phyloP scores from a whole-genome alignment of 2,329 filamentous ascomycete genomes.

The Trichothecium sympodiale region DNA sequence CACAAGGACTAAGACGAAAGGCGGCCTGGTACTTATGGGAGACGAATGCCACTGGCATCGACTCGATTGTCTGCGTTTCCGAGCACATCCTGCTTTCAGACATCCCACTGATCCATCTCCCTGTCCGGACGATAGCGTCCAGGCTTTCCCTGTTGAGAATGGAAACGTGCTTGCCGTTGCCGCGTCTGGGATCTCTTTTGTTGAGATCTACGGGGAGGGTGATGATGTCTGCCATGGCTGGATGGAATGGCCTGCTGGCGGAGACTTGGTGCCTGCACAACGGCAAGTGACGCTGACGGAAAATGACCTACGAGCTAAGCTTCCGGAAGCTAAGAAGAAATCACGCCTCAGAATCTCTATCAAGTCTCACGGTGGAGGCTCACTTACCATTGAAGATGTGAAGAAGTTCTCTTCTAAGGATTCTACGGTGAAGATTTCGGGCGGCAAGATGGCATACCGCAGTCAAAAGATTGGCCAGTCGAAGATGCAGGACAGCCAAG shows the following conservation, averaged over 20 bases:
- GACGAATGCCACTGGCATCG: conserved; percentile 92
- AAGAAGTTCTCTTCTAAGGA: conserved; percentile 58
- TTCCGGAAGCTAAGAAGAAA: conserved; percentile 65
- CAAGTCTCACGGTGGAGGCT: conserved; percentile 65
- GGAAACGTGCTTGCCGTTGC: conserved; percentile 68
- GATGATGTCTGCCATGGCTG: conserved; percentile 71
- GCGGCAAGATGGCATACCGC: conserved; percentile 58
- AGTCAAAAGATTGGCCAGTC: conserved; percentile 65
- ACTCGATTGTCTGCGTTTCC: conserved; percentile 78
- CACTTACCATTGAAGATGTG: conserved; percentile 69
- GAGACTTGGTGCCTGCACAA: conserved; percentile 29
- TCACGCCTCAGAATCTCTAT: conserved; percentile 60
- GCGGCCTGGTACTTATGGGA: conserved; percentile 59
- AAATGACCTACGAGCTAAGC: conserved; percentile 55
- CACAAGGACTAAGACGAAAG: conserved; percentile 75
- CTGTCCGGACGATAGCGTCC: conserved; percentile 62
- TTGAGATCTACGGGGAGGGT: conserved; percentile 73
- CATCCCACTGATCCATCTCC: conserved; percentile 64
- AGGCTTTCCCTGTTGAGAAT: conserved; percentile 70
- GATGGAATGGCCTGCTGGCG: conserved; percentile 53
- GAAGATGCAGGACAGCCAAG: conserved; percentile 56
- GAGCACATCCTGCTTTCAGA: conserved; percentile 81
- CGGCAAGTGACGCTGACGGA: conserved; percentile 68
- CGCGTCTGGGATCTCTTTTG: conserved; percentile 69
- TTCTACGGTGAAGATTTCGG: conserved; percentile 63